Evolutionary conservation across 805 yeast genomes (phyloP).

Genomic region (Candida silvatica): DNA sequence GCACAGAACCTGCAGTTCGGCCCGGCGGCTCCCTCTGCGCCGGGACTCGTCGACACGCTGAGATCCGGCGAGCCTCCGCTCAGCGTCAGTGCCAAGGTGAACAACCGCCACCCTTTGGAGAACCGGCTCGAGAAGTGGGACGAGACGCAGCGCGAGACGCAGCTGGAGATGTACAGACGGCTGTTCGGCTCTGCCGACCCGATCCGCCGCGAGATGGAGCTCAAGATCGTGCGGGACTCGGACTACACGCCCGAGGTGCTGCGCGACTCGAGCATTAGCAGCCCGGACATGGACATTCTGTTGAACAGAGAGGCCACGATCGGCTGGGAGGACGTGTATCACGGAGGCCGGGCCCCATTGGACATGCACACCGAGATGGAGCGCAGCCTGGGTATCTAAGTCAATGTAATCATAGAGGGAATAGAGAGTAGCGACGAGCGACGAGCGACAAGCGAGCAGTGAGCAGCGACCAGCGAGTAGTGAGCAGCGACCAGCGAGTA

Average conservation of each 20-base stretch:
- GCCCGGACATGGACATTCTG: conserved; percentile 55
- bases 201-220: conserved; percentile 84
- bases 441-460: background rate
- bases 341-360: conserved; percentile 30
- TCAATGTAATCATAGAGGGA: background rate
- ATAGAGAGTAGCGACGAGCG: too few relatives aligned
- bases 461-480: background rate
- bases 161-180: conserved; percentile 72
- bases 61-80: conserved; percentile 60
- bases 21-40: conserved; percentile 54
- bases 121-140: conserved; percentile 75
- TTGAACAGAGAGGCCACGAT: conserved; percentile 66
- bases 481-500: background rate
- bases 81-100: conserved; percentile 50
- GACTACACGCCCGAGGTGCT: conserved; percentile 59
- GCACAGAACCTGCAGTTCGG: conserved; percentile 47
- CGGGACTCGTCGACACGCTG: conserved; percentile 61
- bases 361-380: conserved; percentile 76
- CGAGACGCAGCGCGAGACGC: conserved; percentile 55
- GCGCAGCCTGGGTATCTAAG: conserved; percentile 44
- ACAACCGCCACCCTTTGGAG: conserved; percentile 83
- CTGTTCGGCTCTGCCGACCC: conserved; percentile 93
- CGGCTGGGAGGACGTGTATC: conserved; percentile 93
- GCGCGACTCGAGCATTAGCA: conserved; percentile 40
- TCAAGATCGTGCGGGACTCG: conserved; percentile 58